Percentiles rank a stretch among this genome's conserved stretches.
These are phyloP conservation scores for Spergularia azorica DNA, from an alignment of 179 eudicot species.

Conservation along the genomic window DNA sequence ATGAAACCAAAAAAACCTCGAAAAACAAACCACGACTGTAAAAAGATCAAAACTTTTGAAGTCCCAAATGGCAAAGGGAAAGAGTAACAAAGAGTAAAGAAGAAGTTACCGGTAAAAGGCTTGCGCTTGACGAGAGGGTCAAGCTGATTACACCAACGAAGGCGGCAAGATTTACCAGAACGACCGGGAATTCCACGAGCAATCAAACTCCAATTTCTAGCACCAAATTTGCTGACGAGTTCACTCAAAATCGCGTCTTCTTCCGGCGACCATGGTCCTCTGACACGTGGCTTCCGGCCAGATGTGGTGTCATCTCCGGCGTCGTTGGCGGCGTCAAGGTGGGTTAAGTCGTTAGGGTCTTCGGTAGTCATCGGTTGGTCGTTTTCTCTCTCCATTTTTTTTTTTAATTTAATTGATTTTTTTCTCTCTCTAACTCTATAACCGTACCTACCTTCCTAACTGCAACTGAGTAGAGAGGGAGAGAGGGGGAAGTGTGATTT, in stretches of 20 bases:
- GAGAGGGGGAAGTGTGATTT: not conserved
- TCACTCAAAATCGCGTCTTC: conserved; percentile 51
- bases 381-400: conserved; percentile 10
- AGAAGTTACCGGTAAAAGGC: conserved; percentile 57
- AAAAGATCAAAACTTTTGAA: not conserved
- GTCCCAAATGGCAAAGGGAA: not conserved
- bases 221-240: conserved; percentile 57
- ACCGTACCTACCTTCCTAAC: conserved; percentile 45
- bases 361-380: conserved; percentile 34
- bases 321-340: conserved; percentile 22
- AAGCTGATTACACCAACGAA: conserved; percentile 79
- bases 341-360: conserved; percentile 38
- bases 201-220: conserved; percentile 63
- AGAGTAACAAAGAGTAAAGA: not conserved
- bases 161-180: conserved; percentile 74
- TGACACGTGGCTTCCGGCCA: conserved; percentile 24
- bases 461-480: conserved; percentile 28
- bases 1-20: not conserved
- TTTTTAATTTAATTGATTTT: not conserved
- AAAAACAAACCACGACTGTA: not conserved
- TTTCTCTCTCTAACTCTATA: conserved; percentile 11
- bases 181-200: conserved; percentile 73
- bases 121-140: conserved; percentile 64
- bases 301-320: not conserved
- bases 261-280: conserved; percentile 62